Evolutionary conservation across 2,329 filamentous ascomycete species (phyloP), one percentile per base, ranked within the genome.

Genomic region (Penicillium sp.): DNA sequence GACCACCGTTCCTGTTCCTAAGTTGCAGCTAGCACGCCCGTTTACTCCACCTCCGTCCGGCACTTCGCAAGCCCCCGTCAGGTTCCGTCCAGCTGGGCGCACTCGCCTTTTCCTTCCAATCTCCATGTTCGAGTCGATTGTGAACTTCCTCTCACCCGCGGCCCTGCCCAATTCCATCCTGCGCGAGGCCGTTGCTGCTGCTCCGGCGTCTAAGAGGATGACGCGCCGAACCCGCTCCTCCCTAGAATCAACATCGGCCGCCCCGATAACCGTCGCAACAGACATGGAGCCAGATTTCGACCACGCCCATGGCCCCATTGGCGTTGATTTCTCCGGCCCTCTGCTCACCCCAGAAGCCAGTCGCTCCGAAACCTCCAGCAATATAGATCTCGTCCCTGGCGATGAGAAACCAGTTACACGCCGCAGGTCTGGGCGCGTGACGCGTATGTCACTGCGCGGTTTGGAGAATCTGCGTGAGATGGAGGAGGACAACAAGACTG

Each of bases 301-400:
- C 52, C 26, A 42, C 56, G 52, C 61, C 55, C 66, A 70, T 51
- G 67, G 69, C 54, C 62, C 63, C 54, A 71, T 68, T 62, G 65
- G 61, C 48, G 64, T 72, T 38, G 70, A 74, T 49, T 65, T 71
- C 18, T 66, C 71, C 18, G 71, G 71, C 62, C 70, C 74, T 59
- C 66, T 74, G n/a, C 66, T 75, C 18, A 76, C 74, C 2, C 74
- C 74, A 53, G 73, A 74, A 55, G 73, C 73, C 42, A 75, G 74
- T 59, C 71, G 69, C 53, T 76, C 73, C n/a, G 73, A 75, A 56
- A 74, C 71, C 2, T 74, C 73, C 5, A 75, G 72, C 62, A 71
- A 71, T 61, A 70, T 70, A 62, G 69, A 71, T 57, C 68, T 71
- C 62, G 66, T 48, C 33, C 66, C 64, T 12, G 61, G 60, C 26